Evolutionary conservation across 169 alveolate species (phyloP).

Genomic region (Cytauxzoon felis): DNA sequence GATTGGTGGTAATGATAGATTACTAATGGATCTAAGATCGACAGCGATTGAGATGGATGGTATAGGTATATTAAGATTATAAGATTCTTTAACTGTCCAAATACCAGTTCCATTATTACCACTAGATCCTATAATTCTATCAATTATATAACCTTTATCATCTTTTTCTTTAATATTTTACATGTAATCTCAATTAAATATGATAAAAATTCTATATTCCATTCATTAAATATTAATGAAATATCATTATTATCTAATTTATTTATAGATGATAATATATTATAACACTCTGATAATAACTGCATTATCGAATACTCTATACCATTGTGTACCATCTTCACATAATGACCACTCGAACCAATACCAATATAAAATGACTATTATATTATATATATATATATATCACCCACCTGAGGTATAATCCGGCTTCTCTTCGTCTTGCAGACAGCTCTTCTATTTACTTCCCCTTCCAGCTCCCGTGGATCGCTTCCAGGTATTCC

Average conservation of each 20-base stretch:
- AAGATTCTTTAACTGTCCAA: conserved; percentile 82
- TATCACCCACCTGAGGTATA: conserved; percentile 1
- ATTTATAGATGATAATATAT: conserved; percentile 15
- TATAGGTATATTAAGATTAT: conserved; percentile 76
- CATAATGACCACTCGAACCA: conserved; percentile 81
- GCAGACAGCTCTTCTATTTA: too few relatives aligned
- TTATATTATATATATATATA: background rate
- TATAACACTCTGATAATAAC: conserved; percentile 67
- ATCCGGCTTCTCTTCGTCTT: too few relatives aligned
- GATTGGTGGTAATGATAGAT: conserved; percentile 7
- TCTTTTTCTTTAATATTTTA: conserved; percentile 69
- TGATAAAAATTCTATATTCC: conserved; percentile 65
- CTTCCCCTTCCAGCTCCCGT: too few relatives aligned
- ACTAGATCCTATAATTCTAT: conserved; percentile 69
- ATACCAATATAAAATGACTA: conserved; percentile 72
- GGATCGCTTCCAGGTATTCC: too few relatives aligned
- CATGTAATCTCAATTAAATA: conserved; percentile 74
- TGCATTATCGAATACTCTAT: conserved; percentile 84
- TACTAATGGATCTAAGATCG: conserved; percentile 71
- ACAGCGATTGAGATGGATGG: conserved; percentile 82
- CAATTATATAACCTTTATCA: conserved; percentile 68
- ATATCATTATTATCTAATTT: conserved; percentile 8
- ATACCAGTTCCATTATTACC: conserved; percentile 84
- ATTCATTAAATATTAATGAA: conserved; percentile 23
- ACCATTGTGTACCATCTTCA: conserved; percentile 85